phyloP scores from a whole-genome alignment of 768 basidiomycete genomes.

The Russula vinacea region DNA sequence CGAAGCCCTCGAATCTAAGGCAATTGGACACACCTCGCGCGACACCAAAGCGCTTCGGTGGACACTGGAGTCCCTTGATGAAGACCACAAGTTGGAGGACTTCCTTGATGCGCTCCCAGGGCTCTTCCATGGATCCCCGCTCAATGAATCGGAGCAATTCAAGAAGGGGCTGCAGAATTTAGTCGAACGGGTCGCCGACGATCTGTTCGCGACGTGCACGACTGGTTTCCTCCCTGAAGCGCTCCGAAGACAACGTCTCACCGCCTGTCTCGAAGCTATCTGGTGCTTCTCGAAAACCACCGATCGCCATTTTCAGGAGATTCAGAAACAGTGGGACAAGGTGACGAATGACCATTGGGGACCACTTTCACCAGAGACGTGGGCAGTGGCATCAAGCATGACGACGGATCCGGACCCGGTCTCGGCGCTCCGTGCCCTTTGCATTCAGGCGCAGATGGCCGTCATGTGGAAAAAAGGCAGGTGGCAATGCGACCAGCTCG shows the following conservation, averaged over 20 bases:
- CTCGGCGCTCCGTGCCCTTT: slow-evolving; percentile 15
- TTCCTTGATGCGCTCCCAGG: slow-evolving; percentile 21
- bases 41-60: slow-evolving; percentile 13
- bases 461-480: slow-evolving; percentile 8
- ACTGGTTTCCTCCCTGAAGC: slow-evolving; percentile 14
- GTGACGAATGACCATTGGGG: slow-evolving; percentile 14
- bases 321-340: slow-evolving; percentile 9
- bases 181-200: slow-evolving; percentile 1
- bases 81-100: slow-evolving; percentile 22
- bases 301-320: slow-evolving; percentile 12
- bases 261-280: slow-evolving; percentile 9
- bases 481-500: slow-evolving; percentile 15
- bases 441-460: slow-evolving; percentile 12
- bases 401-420: not conserved
- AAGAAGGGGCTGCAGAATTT: not conserved
- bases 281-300: slow-evolving; percentile 15
- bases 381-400: slow-evolving; percentile 12
- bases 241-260: slow-evolving; percentile 15
- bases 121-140: slow-evolving; percentile 5
- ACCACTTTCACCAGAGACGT: slow-evolving; percentile 14
- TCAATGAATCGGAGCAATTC: not conserved
- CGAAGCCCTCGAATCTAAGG: slow-evolving; percentile 9
- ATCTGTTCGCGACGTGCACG: slow-evolving; percentile 12
- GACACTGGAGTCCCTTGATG: slow-evolving; percentile 17
- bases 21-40: not conserved